Evolutionary conservation across 306 rosid genomes (phyloP), one percentile per base, ranked within the genome.

Genomic region (Sechiopsis laciniata): DNA sequence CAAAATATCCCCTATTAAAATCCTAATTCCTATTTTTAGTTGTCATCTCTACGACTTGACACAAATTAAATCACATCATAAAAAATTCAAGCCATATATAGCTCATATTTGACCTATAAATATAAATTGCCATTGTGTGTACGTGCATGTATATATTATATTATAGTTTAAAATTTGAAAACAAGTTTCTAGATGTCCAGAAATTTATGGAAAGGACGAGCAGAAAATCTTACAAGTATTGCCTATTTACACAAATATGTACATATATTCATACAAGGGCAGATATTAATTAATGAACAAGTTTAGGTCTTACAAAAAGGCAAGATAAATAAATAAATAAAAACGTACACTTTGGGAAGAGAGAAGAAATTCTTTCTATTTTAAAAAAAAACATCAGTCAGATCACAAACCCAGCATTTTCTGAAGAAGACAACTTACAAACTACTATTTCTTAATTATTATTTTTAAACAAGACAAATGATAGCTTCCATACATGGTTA

Each of bases 341-440:
- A 40, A 65, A 42, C 53, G 71, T 68, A 68, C 73, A 7, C 57
- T 46, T 48, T 48, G 73, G 73, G 57, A 48, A 48, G 48, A 68
- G 40, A 68, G 57, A 68, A 48, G 57, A 32, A 32, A 40, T 42
- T 9, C 2, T 42, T 42, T 42, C 8, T 40, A 6, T 42, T 42
- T 0, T 0, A 7, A 52, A 21, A 53, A 68, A 21, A 20, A 68
- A 68, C 19, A 45, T 10, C 2, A 19, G 14, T 67, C 73, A 67
- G 15, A n/a, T 67, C 19, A 37, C 15, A 51, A 21, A 22, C 0
- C 74, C 59, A 51, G 22, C 74, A 70, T 24, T 70, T 69, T 15
- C 59, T 15, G 15, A 51, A 70, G 15, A 70, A 50, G 60, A 70
- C 74, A 70, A 70, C 45, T 70, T 70, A 15, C 74, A 24, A 51